Evolutionary conservation across 2,329 filamentous ascomycete species (phyloP), one percentile per base, ranked within the genome.

Genomic region (Tolypocladium ovalisporum): DNA sequence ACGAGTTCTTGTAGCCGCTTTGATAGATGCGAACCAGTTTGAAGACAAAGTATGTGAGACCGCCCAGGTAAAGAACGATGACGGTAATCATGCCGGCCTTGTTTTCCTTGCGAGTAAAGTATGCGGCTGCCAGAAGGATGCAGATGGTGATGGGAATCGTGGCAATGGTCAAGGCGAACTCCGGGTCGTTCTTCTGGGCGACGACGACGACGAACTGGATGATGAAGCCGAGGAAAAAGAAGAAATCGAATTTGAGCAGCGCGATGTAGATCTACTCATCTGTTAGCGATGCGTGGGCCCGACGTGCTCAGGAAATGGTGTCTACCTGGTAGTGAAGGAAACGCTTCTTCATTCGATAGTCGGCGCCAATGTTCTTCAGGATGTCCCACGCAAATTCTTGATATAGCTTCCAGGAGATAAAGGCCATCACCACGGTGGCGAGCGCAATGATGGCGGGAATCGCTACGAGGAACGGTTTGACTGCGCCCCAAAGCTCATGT

Each of bases 321-420:
- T 78, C 55, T 77, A 96, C 91, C 85, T 99, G 94, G 71, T 96
- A 99, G 61, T 93, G 89, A 59, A 99, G 81, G 76, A 96, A 99
- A 62, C 94, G 86, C 75, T 92, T 87, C 81, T 97, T 97, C 87
- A 99, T 90, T 66, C 91, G 86, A 69, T 97, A 83, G 76, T 99
- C 94, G 55, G 94, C 94, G 68, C 92, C 96, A 70, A 99, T 99
- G 73, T 96, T 92, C 79, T 99, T 99, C 75, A 99, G 91, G 68
- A 99, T 99, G 58, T 94, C 94, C 94, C 94, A 99, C 13, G 94
- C 93, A 73, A 99, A 99, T 72, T 97, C 93, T 68, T 96, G 91
- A 70, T 99, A 97, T 36, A 99, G 81, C 76, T 96, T 97, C 89
- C 91, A 97, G 2, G 93, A 86, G 55, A 92, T 77, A 61, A 90